Percentiles rank a stretch among this genome's conserved stretches.
phyloP scores from a whole-genome alignment of 2,329 filamentous ascomycete genomes.

The Corynespora cassiicola region DNA sequence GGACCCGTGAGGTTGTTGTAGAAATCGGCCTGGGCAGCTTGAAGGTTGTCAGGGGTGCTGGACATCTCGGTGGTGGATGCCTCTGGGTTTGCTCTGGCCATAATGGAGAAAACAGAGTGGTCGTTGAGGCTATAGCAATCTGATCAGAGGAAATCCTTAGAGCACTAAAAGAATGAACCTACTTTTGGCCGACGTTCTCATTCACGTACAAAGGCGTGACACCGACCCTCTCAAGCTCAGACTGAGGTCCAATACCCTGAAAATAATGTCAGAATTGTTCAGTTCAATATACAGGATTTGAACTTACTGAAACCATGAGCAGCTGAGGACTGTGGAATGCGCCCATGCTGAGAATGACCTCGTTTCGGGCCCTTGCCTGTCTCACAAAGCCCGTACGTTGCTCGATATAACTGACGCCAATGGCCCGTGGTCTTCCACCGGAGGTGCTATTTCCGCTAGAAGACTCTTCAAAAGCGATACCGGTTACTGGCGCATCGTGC shows the following conservation, averaged over 20 bases:
- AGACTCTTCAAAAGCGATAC: constrained; percentile 23
- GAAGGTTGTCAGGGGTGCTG: constrained; percentile 25
- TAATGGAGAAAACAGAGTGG: constrained; percentile 33
- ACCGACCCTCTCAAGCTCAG: constrained; percentile 50
- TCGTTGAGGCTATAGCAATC: constrained; percentile 21
- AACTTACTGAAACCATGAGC: constrained; percentile 35
- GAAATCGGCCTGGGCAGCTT: constrained; percentile 30
- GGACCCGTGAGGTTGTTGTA: constrained; percentile 35
- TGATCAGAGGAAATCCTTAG: not conserved
- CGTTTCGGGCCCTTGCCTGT: constrained; percentile 35
- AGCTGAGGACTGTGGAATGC: constrained; percentile 46
- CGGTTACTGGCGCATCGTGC: constrained; percentile 32
- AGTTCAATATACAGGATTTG: constrained; percentile 16
- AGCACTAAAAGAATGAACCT: constrained; percentile 1
- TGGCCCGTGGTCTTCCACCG: constrained; percentile 14
- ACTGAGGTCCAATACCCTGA: constrained; percentile 60
- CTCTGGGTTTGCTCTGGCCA: constrained; percentile 26
- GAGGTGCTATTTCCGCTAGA: constrained; percentile 9
- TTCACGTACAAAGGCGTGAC: constrained; percentile 29
- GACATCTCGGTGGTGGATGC: constrained; percentile 32
- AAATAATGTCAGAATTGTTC: too few species aligned
- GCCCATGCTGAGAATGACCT: constrained; percentile 36
- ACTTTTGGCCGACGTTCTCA: constrained; percentile 39
- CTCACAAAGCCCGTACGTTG: constrained; percentile 28
- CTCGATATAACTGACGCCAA: constrained; percentile 34